Evolutionary conservation across 768 basidiomycete species (phyloP).

Genomic region (Auricularia auricula-judae): DNA sequence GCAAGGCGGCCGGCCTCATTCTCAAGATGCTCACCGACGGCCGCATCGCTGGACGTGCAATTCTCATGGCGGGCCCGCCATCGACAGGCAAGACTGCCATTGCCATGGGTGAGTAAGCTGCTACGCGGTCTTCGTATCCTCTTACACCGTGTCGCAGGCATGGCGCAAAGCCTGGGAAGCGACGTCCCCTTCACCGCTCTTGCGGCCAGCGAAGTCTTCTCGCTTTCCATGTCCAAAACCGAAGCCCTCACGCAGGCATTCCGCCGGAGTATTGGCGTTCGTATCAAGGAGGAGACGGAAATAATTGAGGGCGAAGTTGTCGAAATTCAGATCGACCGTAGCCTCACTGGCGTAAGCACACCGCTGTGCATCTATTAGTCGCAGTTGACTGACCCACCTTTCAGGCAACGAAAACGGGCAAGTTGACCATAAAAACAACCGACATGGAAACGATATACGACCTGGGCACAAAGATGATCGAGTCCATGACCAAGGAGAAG

Average conservation of each 20-base stretch:
- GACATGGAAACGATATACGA: constrained; percentile 99
- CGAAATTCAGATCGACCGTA: constrained; percentile 96
- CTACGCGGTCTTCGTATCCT: constrained; percentile 11
- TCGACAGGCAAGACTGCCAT: constrained; percentile 98
- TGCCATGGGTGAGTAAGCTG: constrained; percentile 57
- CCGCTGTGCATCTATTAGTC: neutral
- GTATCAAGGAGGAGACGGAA: constrained; percentile 96
- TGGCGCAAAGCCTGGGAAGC: constrained; percentile 89
- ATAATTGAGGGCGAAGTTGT: constrained; percentile 97
- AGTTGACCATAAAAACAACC: constrained; percentile 93
- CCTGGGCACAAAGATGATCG: constrained; percentile 98
- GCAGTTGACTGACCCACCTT: neutral
- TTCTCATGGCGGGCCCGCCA: constrained; percentile 95
- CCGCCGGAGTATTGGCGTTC: constrained; percentile 88
- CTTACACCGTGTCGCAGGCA: constrained; percentile 49
- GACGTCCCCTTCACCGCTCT: constrained; percentile 99
- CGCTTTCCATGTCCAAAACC: constrained; percentile 95
- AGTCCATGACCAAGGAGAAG: constrained; percentile 93
- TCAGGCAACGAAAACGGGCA: constrained; percentile 95
- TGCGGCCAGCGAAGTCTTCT: constrained; percentile 96
- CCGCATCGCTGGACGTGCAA: constrained; percentile 87
- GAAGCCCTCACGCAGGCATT: constrained; percentile 96
- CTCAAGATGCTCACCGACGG: constrained; percentile 98
- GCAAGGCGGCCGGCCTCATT: constrained; percentile 96
- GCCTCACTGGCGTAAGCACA: constrained; percentile 77